These are phyloP conservation scores for Monilinia polystroma DNA, from an alignment of 2,329 filamentous ascomycete species.

Conservation along the genomic window DNA sequence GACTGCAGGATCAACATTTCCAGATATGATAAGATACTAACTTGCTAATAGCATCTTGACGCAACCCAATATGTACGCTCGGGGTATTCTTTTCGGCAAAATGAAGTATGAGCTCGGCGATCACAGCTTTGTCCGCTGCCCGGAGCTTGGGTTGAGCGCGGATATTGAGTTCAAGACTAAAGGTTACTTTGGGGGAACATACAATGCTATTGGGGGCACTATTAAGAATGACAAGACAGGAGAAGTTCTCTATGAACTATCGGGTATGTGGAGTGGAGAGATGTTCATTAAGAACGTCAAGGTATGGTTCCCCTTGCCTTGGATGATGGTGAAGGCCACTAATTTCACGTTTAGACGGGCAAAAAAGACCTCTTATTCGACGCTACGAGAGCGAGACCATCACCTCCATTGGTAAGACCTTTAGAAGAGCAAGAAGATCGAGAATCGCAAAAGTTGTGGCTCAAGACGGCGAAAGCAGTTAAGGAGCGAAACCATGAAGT, in stretches of 20 bases:
- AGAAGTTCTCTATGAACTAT: constrained; percentile 86
- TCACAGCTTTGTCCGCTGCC: constrained; percentile 88
- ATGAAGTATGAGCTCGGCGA: constrained; percentile 99
- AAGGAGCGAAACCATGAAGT: constrained; percentile 80
- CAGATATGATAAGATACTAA: neutral
- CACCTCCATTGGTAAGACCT: constrained; percentile 70
- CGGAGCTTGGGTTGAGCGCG: constrained; percentile 79
- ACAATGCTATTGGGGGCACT: constrained; percentile 89
- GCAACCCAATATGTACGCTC: constrained; percentile 98
- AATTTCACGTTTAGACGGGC: constrained; percentile 62
- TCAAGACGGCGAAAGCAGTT: constrained; percentile 76
- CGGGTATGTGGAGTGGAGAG: constrained; percentile 89
- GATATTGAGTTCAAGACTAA: constrained; percentile 99
- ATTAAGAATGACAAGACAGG: constrained; percentile 88
- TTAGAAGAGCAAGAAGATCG: constrained; percentile 83
- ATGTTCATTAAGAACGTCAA: constrained; percentile 87
- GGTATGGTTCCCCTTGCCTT: constrained; percentile 49
- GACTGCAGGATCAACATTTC: too few species aligned
- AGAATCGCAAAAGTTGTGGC: constrained; percentile 88
- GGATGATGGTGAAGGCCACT: constrained; percentile 13
- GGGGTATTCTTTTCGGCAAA: constrained; percentile 94
- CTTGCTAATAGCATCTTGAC: constrained; percentile 63
- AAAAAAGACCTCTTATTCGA: constrained; percentile 90
- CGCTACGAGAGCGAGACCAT: constrained; percentile 73
- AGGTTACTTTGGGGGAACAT: constrained; percentile 93